A percentile compares a stretch with the other conserved stretches of the same genome.
These are phyloP conservation scores for Phaeomoniella chlamydospora DNA, from an alignment of 2,329 filamentous ascomycete genomes.

Conservation along the genomic window DNA sequence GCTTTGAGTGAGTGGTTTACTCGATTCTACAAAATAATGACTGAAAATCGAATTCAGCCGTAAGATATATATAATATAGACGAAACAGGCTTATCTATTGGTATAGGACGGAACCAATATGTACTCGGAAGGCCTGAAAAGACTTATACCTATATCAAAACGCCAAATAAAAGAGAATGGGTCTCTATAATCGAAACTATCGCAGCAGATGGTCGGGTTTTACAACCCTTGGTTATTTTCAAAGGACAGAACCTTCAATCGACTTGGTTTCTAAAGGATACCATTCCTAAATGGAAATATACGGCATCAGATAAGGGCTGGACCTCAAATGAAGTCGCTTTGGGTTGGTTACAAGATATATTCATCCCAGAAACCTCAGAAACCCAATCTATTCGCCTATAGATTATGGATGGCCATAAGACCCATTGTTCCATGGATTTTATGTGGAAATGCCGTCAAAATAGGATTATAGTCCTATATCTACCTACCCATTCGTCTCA, in stretches of 20 bases:
- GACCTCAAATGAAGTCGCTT: conserved; percentile 8
- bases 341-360: conserved; percentile 9
- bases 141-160: conserved; percentile 3
- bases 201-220: conserved; percentile 3
- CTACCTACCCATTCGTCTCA: conserved; percentile 11
- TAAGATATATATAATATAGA: conserved; percentile 10
- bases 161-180: conserved; percentile 6
- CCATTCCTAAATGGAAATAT: conserved; percentile 7
- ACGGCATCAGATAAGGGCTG: conserved; percentile 9
- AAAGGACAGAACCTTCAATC: conserved; percentile 9
- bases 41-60: conserved; percentile 4
- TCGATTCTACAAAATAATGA: too few relatives aligned
- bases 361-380: conserved; percentile 6
- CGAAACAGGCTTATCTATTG: conserved; percentile 5
- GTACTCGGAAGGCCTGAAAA: conserved; percentile 4
- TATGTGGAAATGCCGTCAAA: too few relatives aligned
- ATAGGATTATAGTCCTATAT: conserved; percentile 9
- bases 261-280: conserved; percentile 7
- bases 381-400: conserved; percentile 4
- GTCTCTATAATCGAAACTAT: conserved; percentile 10
- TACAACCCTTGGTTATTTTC: conserved; percentile 10
- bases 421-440: conserved; percentile 9
- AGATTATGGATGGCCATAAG: conserved; percentile 8
- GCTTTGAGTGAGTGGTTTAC: too few relatives aligned
- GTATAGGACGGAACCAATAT: conserved; percentile 4